phyloP scores from a whole-genome alignment of 805 yeast species.

The Danielia oregonensis region DNA sequence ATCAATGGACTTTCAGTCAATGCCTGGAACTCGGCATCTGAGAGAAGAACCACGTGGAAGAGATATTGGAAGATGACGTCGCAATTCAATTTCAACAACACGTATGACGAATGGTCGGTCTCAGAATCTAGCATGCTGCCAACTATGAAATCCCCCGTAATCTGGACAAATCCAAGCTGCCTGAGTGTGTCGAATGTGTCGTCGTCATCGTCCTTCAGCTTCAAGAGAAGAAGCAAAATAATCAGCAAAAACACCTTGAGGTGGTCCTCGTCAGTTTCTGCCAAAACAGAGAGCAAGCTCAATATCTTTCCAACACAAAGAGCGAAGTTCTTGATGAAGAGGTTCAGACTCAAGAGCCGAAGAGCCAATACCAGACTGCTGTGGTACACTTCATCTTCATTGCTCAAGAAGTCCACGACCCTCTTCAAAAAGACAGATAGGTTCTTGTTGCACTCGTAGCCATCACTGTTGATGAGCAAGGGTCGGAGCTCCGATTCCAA shows the following conservation, averaged over 20 bases:
- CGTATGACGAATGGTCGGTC: constrained; percentile 22
- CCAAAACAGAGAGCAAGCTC: constrained; percentile 28
- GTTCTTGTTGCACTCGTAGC: constrained; percentile 37
- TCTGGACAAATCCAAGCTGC: constrained; percentile 55
- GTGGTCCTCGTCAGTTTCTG: constrained; percentile 6
- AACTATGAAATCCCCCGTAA: constrained; percentile 28
- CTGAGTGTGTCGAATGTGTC: constrained; percentile 39
- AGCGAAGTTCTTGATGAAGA: constrained; percentile 33
- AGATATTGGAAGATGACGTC: constrained; percentile 41
- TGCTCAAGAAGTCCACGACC: constrained; percentile 27
- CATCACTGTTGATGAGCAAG: constrained; percentile 33
- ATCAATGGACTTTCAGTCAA: constrained; percentile 26
- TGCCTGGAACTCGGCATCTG: constrained; percentile 30
- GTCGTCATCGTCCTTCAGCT: constrained; percentile 24
- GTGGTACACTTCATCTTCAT: constrained; percentile 23
- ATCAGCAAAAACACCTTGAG: constrained; percentile 36
- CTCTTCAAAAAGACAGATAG: constrained; percentile 31
- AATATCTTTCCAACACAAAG: constrained; percentile 38
- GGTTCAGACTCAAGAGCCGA: constrained; percentile 33
- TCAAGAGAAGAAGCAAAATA: constrained; percentile 28
- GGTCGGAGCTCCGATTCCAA: constrained; percentile 9
- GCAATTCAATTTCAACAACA: constrained; percentile 34
- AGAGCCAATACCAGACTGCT: constrained; percentile 31
- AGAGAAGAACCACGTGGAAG: constrained; percentile 30
- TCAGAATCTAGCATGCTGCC: constrained; percentile 21